phyloP scores from a whole-genome alignment of 257 asterid species.

The Gentiana dahurica region DNA sequence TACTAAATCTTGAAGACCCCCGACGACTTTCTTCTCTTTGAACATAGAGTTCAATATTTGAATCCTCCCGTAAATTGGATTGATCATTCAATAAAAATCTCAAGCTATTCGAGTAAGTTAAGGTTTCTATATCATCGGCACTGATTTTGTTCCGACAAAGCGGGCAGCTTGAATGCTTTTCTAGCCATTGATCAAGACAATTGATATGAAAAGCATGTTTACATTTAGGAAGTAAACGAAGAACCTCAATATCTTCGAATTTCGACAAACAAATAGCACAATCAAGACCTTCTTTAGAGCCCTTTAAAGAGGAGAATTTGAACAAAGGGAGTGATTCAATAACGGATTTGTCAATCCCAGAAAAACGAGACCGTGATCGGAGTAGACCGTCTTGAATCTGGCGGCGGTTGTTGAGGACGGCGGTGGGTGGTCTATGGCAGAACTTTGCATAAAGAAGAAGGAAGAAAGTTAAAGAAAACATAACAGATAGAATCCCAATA shows the following conservation, averaged over 20 bases:
- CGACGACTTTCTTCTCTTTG: constrained; percentile 17
- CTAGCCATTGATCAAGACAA: constrained; percentile 61
- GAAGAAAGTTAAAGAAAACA: constrained; percentile 54
- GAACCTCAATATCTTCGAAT: constrained; percentile 41
- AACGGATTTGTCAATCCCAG: constrained; percentile 40
- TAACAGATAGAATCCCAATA: constrained; percentile 47
- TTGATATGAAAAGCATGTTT: constrained; percentile 50
- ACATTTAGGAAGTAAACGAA: constrained; percentile 49
- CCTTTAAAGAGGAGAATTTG: constrained; percentile 38
- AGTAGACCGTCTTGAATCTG: constrained; percentile 33
- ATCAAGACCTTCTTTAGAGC: constrained; percentile 45
- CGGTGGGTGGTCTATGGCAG: constrained; percentile 36
- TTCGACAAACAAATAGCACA: constrained; percentile 54
- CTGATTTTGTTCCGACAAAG: constrained; percentile 40
- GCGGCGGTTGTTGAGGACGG: constrained; percentile 4
- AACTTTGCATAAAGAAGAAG: constrained; percentile 74
- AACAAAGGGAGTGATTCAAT: constrained; percentile 57
- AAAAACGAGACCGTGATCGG: constrained; percentile 15
- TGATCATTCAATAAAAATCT: constrained; percentile 17
- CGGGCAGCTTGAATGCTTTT: constrained; percentile 58
- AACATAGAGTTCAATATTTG: constrained; percentile 17
- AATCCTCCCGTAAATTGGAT: constrained; percentile 16
- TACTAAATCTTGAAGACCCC: constrained; percentile 23
- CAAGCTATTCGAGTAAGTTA: constrained; percentile 22
- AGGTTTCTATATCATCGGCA: constrained; percentile 25